A percentile compares a stretch with the other conserved stretches of the same genome.
Evolutionary conservation across 2,329 filamentous ascomycete species (phyloP).

Genomic region (Colletotrichum neosansevieriae): DNA sequence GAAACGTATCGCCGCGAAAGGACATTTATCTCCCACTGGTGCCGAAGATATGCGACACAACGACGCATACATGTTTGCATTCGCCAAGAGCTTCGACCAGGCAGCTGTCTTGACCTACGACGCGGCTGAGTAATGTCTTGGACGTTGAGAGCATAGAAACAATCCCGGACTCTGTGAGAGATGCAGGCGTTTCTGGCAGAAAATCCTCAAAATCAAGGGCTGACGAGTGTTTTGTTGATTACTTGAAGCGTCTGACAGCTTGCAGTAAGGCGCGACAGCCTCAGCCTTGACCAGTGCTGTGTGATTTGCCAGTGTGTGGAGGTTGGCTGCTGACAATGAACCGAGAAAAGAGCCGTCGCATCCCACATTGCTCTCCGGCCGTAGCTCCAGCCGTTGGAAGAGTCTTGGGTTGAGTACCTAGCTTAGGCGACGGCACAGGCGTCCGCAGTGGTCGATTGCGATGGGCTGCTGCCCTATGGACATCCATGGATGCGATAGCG

Average conservation of each 20-base stretch:
- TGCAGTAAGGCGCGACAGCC: slow-evolving; percentile 10
- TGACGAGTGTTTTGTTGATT: not conserved
- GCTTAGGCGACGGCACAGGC: not conserved
- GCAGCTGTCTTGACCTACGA: not conserved
- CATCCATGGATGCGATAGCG: slow-evolving; percentile 11
- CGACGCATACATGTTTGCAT: not conserved
- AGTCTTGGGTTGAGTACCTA: not conserved
- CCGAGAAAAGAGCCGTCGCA: slow-evolving; percentile 7
- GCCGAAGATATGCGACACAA: not conserved
- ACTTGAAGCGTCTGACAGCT: slow-evolving; percentile 16
- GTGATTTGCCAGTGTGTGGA: not conserved
- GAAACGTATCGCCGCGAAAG: not conserved
- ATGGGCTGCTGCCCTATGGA: slow-evolving; percentile 11
- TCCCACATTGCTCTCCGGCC: not conserved
- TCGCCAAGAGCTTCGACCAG: not conserved
- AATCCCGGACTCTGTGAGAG: not conserved
- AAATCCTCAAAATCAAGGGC: not conserved
- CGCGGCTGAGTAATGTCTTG: slow-evolving; percentile 9
- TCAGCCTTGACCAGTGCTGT: slow-evolving; percentile 11
- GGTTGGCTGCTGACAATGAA: slow-evolving; percentile 10
- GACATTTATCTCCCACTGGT: not conserved
- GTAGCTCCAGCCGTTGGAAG: slow-evolving; percentile 1
- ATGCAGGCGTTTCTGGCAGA: slow-evolving; percentile 15
- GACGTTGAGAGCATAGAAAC: not conserved
- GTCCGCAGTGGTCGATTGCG: slow-evolving; percentile 19